Evolutionary conservation across 2,329 filamentous ascomycete species (phyloP), one percentile per base, ranked within the genome.

Genomic region (Blastomyces emzantsi): DNA sequence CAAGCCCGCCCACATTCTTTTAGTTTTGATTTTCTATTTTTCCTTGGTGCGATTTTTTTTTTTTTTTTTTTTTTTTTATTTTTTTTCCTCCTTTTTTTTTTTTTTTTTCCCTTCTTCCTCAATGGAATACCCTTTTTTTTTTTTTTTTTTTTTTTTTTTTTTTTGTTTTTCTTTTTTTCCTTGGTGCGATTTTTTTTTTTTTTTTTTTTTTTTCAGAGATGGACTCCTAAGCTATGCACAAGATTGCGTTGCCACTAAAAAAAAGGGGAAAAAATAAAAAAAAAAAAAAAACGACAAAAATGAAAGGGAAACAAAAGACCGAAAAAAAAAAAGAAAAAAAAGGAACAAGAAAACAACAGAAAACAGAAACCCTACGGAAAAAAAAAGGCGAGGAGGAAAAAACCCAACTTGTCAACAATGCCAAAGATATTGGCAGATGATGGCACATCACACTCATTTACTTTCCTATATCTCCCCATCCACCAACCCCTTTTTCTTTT

Each of bases 371-470:
- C n/a, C n/a, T n/a, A n/a, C n/a, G n/a, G n/a, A n/a, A 15, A 15
- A 30, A 28, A 11, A 22, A 52, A 15, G 17, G 17, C 15, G 15
- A 36, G 33, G 33, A 36, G 41, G 15, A 52, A 52, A 28, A 52
- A 28, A 17, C 4, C 25, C 49, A 52, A 25, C 49, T 52, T 17
- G 36, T 39, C 36, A 39, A 39, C 36, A 39, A 13, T 39, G 49
- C 8, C 49, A 52, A 52, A 17, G n/a, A 30, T 13, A 39, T 25
- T 22, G 13, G 30, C 55, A 57, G 28, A 52, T 22, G n/a, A 52
- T 52, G 49, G 30, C 62, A 58, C 22, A 56, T 62, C 67, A 73
- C 74, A 67, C 67, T 74, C 72, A 51, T 71, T 75, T 67, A 61
- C n/a, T 30, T 36, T 15, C 22, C 9, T 15, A 7, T 2, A 39